Evolutionary conservation across 768 basidiomycete species (phyloP), one percentile per base, ranked within the genome.

Genomic region (Stropharia rugosoannulata): DNA sequence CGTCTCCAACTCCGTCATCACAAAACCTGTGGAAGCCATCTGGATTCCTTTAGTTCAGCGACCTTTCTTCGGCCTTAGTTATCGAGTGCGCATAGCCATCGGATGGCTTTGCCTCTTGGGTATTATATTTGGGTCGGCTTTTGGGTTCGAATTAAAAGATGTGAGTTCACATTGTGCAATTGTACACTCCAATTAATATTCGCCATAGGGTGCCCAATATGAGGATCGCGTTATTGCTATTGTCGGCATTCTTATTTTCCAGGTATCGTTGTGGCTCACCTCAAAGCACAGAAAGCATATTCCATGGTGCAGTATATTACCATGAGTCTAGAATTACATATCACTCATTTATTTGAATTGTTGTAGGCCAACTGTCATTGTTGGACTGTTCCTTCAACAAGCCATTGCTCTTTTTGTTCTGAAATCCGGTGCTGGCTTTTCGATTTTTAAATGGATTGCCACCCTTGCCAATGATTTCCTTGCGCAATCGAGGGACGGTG

Each of bases 321-420:
- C 49, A 16, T 5, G 42, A 27, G 32, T 42, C 0, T 36, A 32
- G n/a, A 19, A 35, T 25, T 12, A 6, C 38, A 12, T n/a, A n/a
- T 55, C 19, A 11, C 22, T 42, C 22, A 43, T 42, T 52, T 29
- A 41, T 42, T 29, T 40, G 22, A 22, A 22, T 22, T 22, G 22
- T n/a, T 27, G 44, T 19, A 89, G 88, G 90, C 87, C 84, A 12
- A 93, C 93, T n/a, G 83, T 94, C 63, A 85, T 95, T 55, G 86
- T 93, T 46, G 94, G 94, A 16, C 75, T 95, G 16, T 86, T 94
- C 71, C 62, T 88, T 41, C 94, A 97, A 67, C 93, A 95, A 74
- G 82, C 76, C 15, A 82, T 95, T 44, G 94, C 94, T 1, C 78
- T 96, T 42, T 94, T 96, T 68, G 94, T 95, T 35, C 80, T 97